A percentile compares a stretch with the other conserved stretches of the same genome.
Conservation (phyloP, 75 land plant genomes). For the Cryptomeria japonica region DNA sequence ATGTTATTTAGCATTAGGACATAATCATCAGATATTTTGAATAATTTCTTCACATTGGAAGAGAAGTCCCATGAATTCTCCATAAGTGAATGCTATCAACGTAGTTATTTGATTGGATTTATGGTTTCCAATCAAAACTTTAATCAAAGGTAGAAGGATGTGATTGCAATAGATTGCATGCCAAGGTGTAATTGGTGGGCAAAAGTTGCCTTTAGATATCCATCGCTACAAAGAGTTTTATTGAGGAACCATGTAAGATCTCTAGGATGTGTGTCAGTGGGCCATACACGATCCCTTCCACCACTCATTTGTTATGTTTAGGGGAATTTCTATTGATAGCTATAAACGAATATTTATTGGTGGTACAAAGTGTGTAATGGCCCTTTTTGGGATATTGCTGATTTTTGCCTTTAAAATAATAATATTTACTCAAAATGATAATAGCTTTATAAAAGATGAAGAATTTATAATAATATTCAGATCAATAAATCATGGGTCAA, state of each 20-base stretch:
- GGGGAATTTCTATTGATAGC: background rate
- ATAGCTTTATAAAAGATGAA: too few relatives aligned
- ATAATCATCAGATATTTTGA: too few relatives aligned
- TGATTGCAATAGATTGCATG: background rate
- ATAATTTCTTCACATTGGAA: background rate
- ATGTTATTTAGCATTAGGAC: too few relatives aligned
- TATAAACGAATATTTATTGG: too few relatives aligned
- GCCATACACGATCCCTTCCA: background rate
- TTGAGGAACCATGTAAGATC: background rate
- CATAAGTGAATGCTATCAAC: background rate
- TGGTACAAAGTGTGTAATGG: too few relatives aligned
- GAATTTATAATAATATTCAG: too few relatives aligned
- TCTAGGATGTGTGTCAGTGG: background rate
- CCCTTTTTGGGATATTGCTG: too few relatives aligned
- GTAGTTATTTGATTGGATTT: background rate
- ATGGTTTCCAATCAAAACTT: too few relatives aligned
- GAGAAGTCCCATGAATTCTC: background rate
- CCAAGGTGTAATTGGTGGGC: background rate
- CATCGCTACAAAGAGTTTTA: background rate
- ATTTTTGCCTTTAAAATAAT: too few relatives aligned
- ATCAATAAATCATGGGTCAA: too few relatives aligned
- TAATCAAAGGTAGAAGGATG: background rate
- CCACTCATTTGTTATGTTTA: background rate
- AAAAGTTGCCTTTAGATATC: background rate
- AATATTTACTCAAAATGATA: too few relatives aligned